A percentile compares a stretch with the other conserved stretches of the same genome.
These are phyloP conservation scores for Globisporangium canariense DNA, from an alignment of 352 stramenopile genomes.

Conservation along the genomic window DNA sequence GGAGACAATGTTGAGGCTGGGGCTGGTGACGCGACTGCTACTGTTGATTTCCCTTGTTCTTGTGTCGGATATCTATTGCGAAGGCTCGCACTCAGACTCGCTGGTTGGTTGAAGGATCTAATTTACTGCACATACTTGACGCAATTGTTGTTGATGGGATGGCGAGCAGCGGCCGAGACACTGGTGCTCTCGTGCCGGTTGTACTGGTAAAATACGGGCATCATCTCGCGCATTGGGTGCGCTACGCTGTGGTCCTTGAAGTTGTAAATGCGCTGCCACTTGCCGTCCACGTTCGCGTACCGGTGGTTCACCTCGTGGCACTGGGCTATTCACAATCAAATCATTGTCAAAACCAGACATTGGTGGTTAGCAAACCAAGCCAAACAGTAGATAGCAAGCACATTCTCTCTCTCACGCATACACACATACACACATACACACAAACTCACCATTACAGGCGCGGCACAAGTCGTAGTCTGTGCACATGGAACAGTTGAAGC, in stretches of 20 bases:
- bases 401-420: no score
- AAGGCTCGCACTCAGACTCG: background rate
- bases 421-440: background rate
- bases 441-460: slow-evolving; percentile 47
- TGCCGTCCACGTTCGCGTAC: slow-evolving; percentile 80
- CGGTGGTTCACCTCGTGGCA: slow-evolving; percentile 62
- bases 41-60: background rate
- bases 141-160: slow-evolving; percentile 1
- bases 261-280: slow-evolving; percentile 74
- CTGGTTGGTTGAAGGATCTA: background rate
- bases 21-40: background rate
- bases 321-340: slow-evolving; percentile 29
- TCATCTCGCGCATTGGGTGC: slow-evolving; percentile 66
- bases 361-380: background rate
- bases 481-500: slow-evolving; percentile 74
- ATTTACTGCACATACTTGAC: slow-evolving; percentile 10
- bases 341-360: background rate
- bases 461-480: slow-evolving; percentile 77
- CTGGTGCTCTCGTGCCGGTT: background rate
- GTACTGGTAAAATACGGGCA: slow-evolving; percentile 69
- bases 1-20: no score
- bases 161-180: background rate
- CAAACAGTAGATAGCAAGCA: background rate
- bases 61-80: slow-evolving; percentile 6
- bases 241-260: slow-evolving; percentile 59